A percentile compares a stretch with the other conserved stretches of the same genome.
These are phyloP conservation scores for Porphyrellus cyaneotinctus DNA, from an alignment of 768 basidiomycete species.

Conservation along the genomic window DNA sequence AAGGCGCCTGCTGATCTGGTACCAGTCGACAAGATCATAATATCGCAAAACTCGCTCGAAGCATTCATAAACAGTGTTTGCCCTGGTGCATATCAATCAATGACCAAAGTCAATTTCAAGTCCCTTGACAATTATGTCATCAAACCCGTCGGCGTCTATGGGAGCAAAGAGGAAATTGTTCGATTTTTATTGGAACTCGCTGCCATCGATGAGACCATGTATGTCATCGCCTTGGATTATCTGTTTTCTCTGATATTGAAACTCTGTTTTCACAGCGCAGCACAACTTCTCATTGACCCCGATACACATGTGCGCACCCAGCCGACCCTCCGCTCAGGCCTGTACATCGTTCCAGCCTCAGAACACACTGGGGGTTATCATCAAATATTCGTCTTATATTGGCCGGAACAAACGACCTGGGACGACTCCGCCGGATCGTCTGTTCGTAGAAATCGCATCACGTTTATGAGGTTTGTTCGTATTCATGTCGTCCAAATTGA, in stretches of 20 bases:
- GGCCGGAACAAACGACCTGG: slow-evolving; percentile 63
- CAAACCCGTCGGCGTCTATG: slow-evolving; percentile 56
- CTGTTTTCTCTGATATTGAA: neutral
- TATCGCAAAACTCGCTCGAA: slow-evolving; percentile 47
- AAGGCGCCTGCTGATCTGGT: neutral
- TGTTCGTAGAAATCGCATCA: slow-evolving; percentile 49
- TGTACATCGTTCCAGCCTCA: slow-evolving; percentile 16
- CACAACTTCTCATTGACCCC: slow-evolving; percentile 13
- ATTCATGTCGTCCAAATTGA: neutral
- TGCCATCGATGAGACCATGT: slow-evolving; percentile 40
- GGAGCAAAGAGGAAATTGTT: slow-evolving; percentile 48
- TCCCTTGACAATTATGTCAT: slow-evolving; percentile 43
- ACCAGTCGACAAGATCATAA: slow-evolving; percentile 61
- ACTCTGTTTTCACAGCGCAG: neutral
- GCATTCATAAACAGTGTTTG: slow-evolving; percentile 44
- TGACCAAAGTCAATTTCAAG: slow-evolving; percentile 56
- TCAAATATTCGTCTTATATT: slow-evolving; percentile 49
- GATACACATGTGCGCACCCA: slow-evolving; percentile 3
- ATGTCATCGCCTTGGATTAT: slow-evolving; percentile 9
- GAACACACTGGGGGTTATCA: slow-evolving; percentile 3
- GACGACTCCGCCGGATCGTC: slow-evolving; percentile 45
- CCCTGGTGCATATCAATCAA: slow-evolving; percentile 49
- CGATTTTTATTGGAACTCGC: slow-evolving; percentile 38
- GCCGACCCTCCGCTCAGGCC: slow-evolving; percentile 20
- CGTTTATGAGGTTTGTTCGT: slow-evolving; percentile 53